These are phyloP conservation scores for Mycena capillaripes DNA, from an alignment of 768 basidiomycete genomes.

Conservation along the genomic window DNA sequence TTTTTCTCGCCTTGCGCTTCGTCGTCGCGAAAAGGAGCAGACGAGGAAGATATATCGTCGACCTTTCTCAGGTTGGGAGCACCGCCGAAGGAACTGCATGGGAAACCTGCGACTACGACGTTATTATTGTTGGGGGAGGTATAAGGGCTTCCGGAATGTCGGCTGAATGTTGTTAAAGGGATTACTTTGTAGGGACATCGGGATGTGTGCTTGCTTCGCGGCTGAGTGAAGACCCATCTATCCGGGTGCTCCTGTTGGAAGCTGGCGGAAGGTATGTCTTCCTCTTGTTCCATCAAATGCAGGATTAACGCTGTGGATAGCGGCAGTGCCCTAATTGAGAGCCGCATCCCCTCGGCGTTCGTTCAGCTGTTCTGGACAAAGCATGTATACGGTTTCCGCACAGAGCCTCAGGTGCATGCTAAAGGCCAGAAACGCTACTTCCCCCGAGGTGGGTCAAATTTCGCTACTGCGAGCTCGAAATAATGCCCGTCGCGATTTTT, in stretches of 20 bases:
- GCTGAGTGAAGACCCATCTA: slow-evolving; percentile 66
- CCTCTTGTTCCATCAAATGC: neutral
- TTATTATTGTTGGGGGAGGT: slow-evolving; percentile 72
- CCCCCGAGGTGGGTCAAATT: slow-evolving; percentile 69
- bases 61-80: slow-evolving; percentile 34
- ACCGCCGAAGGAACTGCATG: neutral
- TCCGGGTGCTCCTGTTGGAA: slow-evolving; percentile 72
- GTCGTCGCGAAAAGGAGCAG: neutral
- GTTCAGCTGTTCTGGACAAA: slow-evolving; percentile 57
- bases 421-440: slow-evolving; percentile 65
- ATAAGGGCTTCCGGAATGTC: neutral
- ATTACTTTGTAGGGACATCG: slow-evolving; percentile 61
- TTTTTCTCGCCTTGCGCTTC: slow-evolving; percentile 22
- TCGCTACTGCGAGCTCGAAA: neutral
- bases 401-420: slow-evolving; percentile 68
- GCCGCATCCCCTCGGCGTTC: slow-evolving; percentile 61
- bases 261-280: slow-evolving; percentile 71
- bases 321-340: slow-evolving; percentile 55
- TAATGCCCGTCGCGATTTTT: neutral
- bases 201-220: slow-evolving; percentile 75
- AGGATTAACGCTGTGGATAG: slow-evolving; percentile 43
- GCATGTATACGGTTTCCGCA: slow-evolving; percentile 68
- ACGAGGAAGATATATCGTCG: slow-evolving; percentile 21
- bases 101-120: slow-evolving; percentile 54
- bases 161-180: slow-evolving; percentile 10